A percentile compares a stretch with the other conserved stretches of the same genome.
Conservation (phyloP, 2,329 filamentous ascomycete genomes). For the Paraconiothyrium brasiliense region DNA sequence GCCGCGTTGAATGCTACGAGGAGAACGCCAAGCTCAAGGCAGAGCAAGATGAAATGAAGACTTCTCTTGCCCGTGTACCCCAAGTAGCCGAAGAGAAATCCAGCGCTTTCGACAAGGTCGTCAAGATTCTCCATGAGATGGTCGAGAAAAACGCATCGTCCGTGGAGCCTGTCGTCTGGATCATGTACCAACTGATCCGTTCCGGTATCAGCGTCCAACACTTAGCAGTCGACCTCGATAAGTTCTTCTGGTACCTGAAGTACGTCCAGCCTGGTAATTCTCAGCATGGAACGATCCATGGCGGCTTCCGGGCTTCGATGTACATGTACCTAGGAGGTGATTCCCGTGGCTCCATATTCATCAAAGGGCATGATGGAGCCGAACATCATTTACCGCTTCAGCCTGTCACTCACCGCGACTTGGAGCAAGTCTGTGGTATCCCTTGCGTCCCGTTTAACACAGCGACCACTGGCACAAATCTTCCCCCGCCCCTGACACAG, state of each 20-base stretch:
- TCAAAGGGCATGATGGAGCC: neutral
- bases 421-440: neutral
- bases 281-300: neutral
- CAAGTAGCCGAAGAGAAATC: neutral
- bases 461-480: too few relatives aligned
- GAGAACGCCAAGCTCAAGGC: neutral
- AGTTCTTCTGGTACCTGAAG: neutral
- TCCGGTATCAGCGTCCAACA: neutral
- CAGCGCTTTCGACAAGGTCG: neutral
- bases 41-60: neutral
- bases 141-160: neutral
- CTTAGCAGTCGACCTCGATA: neutral
- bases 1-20: neutral
- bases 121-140: neutral
- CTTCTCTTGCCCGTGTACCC: neutral
- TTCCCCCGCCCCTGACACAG: neutral
- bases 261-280: neutral
- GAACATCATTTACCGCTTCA: neutral
- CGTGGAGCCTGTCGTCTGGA: neutral
- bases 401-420: neutral
- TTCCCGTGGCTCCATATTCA: neutral
- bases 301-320: neutral
- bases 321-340: neutral
- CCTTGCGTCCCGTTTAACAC: too few relatives aligned
- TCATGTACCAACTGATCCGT: neutral